These are phyloP conservation scores for Cadophora luteo-olivacea DNA, from an alignment of 2,329 filamentous ascomycete species.

Conservation along the genomic window DNA sequence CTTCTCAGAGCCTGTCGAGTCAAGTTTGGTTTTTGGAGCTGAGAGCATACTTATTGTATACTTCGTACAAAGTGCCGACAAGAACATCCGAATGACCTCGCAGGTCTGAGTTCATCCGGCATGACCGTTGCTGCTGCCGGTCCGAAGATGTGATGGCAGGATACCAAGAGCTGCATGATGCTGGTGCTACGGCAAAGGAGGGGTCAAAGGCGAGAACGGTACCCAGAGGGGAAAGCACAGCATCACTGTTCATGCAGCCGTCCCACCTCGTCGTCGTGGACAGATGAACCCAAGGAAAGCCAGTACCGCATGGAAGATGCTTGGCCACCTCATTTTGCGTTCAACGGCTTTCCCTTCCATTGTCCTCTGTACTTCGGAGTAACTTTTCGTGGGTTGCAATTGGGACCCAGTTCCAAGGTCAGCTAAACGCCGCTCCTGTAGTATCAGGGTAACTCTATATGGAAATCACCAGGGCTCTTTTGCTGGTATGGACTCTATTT, in stretches of 20 bases:
- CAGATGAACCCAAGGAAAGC: slow-evolving; percentile 3
- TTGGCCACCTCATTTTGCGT: not conserved
- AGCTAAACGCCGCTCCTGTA: not conserved
- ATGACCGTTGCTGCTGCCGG: not conserved
- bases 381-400: not conserved
- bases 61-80: no score
- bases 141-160: not conserved
- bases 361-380: not conserved
- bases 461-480: not conserved
- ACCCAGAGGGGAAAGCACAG: not conserved
- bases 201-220: not conserved
- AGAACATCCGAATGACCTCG: not conserved
- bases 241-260: slow-evolving; percentile 1
- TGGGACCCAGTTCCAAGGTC: not conserved
- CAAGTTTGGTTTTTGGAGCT: not conserved
- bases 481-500: not conserved
- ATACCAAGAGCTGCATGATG: not conserved
- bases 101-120: not conserved
- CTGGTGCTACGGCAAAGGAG: not conserved
- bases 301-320: not conserved
- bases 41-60: not conserved
- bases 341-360: not conserved
- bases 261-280: not conserved
- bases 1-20: not conserved
- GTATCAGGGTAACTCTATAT: not conserved